Percentiles rank a stretch among this genome's conserved stretches.
These are phyloP conservation scores for Exophiala spinifera DNA, from an alignment of 2,329 filamentous ascomycete genomes.

Conservation along the genomic window DNA sequence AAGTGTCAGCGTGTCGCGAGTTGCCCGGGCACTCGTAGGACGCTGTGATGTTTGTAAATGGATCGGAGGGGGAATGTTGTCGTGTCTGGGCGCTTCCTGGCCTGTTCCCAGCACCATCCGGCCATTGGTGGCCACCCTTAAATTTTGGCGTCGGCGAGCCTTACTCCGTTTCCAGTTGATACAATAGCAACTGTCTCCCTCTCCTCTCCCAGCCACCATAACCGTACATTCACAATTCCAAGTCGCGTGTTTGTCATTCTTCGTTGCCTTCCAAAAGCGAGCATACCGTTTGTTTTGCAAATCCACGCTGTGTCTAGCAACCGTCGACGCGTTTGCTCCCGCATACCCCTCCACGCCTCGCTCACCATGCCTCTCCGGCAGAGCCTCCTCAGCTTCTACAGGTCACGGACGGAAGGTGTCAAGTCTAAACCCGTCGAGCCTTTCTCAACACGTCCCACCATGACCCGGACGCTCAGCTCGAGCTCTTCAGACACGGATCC, in stretches of 20 bases:
- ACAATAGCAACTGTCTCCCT: neutral
- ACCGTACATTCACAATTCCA: neutral
- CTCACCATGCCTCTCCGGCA: slow-evolving; percentile 28
- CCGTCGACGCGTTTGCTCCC: slow-evolving; percentile 15
- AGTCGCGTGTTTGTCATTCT: neutral
- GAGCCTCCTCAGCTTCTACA: slow-evolving; percentile 27
- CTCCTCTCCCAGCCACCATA: neutral
- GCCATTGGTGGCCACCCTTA: neutral
- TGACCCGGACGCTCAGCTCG: slow-evolving; percentile 31
- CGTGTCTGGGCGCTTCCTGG: slow-evolving; percentile 2
- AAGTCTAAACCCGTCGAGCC: neutral
- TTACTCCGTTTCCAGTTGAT: neutral
- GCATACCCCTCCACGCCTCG: neutral
- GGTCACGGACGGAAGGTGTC: neutral
- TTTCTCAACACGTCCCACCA: slow-evolving; percentile 5
- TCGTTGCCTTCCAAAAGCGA: neutral
- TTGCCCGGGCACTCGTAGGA: slow-evolving; percentile 3
- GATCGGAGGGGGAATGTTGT: slow-evolving; percentile 15
- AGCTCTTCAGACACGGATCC: slow-evolving; percentile 15
- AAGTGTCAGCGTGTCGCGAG: slow-evolving; percentile 9
- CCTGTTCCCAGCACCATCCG: neutral
- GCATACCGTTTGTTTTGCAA: neutral
- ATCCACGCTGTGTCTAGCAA: neutral
- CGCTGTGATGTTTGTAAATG: slow-evolving; percentile 1
- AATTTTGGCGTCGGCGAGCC: neutral